These are phyloP conservation scores for Cladochytrium replicatum DNA, from an alignment of 192 early-diverging fungal species.

Conservation along the genomic window DNA sequence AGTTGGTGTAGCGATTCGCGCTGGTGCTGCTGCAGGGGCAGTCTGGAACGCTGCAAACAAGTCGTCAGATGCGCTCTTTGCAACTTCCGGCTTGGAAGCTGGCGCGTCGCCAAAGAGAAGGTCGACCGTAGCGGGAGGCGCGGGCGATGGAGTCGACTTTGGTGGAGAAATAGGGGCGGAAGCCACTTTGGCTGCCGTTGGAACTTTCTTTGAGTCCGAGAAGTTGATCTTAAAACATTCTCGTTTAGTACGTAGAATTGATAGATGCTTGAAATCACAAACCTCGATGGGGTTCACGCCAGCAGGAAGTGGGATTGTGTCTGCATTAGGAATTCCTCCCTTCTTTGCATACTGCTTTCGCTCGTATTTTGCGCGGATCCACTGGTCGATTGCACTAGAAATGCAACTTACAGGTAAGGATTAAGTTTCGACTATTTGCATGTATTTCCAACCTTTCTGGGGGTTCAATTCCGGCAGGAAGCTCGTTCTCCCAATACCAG, in stretches of 20 bases:
- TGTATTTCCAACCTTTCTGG: slow-evolving; percentile 33
- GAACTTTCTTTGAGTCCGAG: too few relatives aligned
- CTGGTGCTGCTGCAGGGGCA: slow-evolving; percentile 5
- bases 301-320: slow-evolving; percentile 30
- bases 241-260: not conserved
- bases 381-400: slow-evolving; percentile 42
- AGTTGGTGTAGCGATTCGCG: slow-evolving; percentile 1
- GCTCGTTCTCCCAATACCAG: slow-evolving; percentile 39
- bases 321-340: slow-evolving; percentile 65
- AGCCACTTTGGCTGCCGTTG: not conserved
- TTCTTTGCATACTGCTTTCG: slow-evolving; percentile 63
- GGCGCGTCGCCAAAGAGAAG: not conserved
- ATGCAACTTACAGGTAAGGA: not conserved
- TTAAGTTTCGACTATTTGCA: slow-evolving; percentile 3
- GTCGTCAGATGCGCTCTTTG: slow-evolving; percentile 12
- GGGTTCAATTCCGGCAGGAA: slow-evolving; percentile 40
- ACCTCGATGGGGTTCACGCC: not conserved
- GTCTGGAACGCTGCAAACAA: slow-evolving; percentile 4
- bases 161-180: not conserved
- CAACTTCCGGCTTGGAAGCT: too few relatives aligned
- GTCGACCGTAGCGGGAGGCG: not conserved
- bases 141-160: not conserved
- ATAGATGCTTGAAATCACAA: not conserved
- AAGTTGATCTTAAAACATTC: not conserved
- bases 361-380: slow-evolving; percentile 74